A percentile compares a stretch with the other conserved stretches of the same genome.
phyloP scores from a whole-genome alignment of 106 monocot species.

The Alisma plantagoaquatica region DNA sequence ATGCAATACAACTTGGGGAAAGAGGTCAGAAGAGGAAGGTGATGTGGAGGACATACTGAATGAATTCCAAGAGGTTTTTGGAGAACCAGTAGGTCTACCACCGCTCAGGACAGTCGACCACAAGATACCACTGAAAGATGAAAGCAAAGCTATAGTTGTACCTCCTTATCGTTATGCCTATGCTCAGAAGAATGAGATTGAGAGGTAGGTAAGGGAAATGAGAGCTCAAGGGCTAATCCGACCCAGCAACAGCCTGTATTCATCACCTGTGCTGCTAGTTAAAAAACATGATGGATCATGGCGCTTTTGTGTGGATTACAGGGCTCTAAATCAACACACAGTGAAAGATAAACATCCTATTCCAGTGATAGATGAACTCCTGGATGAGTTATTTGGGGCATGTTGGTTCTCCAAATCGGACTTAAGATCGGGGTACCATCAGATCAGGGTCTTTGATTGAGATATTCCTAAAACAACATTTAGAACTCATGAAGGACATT shows the following conservation, averaged over 20 bases:
- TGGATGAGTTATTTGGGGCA: slow-evolving; percentile 3
- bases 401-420: background rate
- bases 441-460: background rate
- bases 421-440: background rate
- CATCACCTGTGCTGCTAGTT: slow-evolving; percentile 7
- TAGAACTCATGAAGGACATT: slow-evolving; percentile 8
- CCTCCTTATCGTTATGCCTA: too few species aligned
- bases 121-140: too few species aligned
- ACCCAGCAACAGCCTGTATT: background rate
- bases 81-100: too few species aligned
- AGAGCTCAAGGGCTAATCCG: background rate
- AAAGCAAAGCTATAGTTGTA: too few species aligned
- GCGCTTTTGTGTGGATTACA: slow-evolving; percentile 4
- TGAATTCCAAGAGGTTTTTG: too few species aligned
- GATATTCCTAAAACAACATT: slow-evolving; percentile 4
- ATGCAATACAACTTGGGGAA: too few species aligned
- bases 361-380: slow-evolving; percentile 5
- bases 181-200: too few species aligned
- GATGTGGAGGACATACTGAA: too few species aligned
- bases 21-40: too few species aligned
- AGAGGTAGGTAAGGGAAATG: too few species aligned
- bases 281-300: slow-evolving; percentile 2
- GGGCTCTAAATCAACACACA: background rate
- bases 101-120: too few species aligned
- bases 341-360: slow-evolving; percentile 4